Percentiles rank a stretch among this genome's conserved stretches.
Conservation (phyloP, 2,329 filamentous ascomycete genomes). For the Aspergillus felis region DNA sequence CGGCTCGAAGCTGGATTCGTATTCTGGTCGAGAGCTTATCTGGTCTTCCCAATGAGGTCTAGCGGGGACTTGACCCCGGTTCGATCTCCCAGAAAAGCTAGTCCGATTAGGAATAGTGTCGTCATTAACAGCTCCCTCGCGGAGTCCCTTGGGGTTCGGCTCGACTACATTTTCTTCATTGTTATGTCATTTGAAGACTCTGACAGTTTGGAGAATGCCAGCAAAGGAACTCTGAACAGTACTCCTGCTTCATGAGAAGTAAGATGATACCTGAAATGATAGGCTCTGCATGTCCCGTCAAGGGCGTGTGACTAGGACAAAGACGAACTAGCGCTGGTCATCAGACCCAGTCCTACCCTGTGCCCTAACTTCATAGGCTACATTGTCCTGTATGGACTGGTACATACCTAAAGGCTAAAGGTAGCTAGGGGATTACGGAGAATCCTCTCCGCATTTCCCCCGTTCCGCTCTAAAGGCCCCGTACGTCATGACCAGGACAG, state of each 20-base stretch:
- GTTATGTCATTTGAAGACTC: background rate
- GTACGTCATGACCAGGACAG: constrained; percentile 11
- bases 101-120: background rate
- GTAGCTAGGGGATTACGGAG: too few species aligned
- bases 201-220: too few species aligned
- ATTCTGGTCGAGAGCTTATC: too few species aligned
- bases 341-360: background rate
- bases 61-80: background rate
- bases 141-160: background rate
- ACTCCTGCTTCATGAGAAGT: too few species aligned
- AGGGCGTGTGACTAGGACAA: background rate
- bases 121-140: background rate
- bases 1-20: too few species aligned
- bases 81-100: background rate
- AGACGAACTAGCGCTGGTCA: background rate
- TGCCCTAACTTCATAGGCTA: background rate
- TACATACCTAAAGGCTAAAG: too few species aligned
- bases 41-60: background rate
- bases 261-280: too few species aligned
- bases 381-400: background rate
- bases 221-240: too few species aligned
- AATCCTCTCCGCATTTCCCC: background rate
- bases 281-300: too few species aligned
- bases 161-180: background rate
- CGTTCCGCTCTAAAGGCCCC: background rate